Base-by-base conservation (phyloP, 176 grass and related monocot species). In the Ensete ventricosum region DNA sequence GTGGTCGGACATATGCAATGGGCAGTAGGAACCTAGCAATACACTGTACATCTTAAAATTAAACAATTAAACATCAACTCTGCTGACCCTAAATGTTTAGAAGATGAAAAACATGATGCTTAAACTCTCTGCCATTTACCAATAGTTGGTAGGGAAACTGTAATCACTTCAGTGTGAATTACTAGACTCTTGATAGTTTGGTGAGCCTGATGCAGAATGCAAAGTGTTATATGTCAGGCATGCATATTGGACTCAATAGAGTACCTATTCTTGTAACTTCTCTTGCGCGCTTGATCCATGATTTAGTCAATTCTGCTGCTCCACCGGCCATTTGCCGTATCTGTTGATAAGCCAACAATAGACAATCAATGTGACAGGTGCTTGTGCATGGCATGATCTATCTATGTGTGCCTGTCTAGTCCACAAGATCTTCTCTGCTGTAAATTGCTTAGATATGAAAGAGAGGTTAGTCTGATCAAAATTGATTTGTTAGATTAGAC, bases 221-320 rank as follows among this genome's bases (percentile, higher is more conserved):
- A 16, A 25, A 0, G 43, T 67, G 65, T 27, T 12, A 1, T n/a
- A 67, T 17, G 34, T 16, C 27, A 55, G 14, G 54, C 20, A 16
- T 64, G 48, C 23, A 21, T 14, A 49, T 49, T 11, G 53, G 2
- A 16, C 25, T 75, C 1, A 69, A 23, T 78, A 16, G 50, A 29
- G 72, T 91, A 99, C 95, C 90, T 62, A 76, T 64, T 75, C 80
- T 87, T 58, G 70, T 27, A 17, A 75, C 64, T 85, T 99, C 91
- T 87, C 88, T 84, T 62, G 90, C 86, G 81, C 19, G 86, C 64
- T 80, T 89, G 74, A 99, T 85, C 67, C 86, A 91, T 62, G 69
- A 54, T 67, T 77, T 94, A 51, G 95, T 86, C 76, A 89, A 52
- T 81, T 94, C 91, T 84, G 86, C 87, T 75, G 95, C 95, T 72